Evolutionary conservation across 140 eudicot species (phyloP).

Genomic region (Anethum foeniculum): DNA sequence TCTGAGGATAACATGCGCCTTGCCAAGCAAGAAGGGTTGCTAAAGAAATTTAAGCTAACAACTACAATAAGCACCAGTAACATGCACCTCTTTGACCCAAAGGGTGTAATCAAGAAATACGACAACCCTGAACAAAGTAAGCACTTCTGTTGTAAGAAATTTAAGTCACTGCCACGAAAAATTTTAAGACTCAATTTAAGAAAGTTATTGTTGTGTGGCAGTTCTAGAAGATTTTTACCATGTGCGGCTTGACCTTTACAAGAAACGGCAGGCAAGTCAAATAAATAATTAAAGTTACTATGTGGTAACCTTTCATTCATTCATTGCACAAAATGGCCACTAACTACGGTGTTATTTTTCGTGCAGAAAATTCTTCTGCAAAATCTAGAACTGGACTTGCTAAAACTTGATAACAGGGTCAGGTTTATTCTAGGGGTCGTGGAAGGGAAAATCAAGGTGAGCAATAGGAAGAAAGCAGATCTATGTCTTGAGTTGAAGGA

Average conservation of each 20-base stretch:
- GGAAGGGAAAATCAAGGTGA: conserved; percentile 58
- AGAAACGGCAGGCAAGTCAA: conserved; percentile 58
- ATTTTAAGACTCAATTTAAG: neutral
- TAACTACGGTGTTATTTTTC: conserved; percentile 1
- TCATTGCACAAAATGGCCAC: neutral
- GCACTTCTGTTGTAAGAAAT: conserved; percentile 2
- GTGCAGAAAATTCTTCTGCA: conserved; percentile 47
- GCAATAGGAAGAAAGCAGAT: conserved; percentile 73
- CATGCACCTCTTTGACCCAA: conserved; percentile 84
- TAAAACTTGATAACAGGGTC: conserved; percentile 67
- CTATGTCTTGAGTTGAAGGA: conserved; percentile 54
- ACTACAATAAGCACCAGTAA: conserved; percentile 68
- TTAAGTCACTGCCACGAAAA: neutral
- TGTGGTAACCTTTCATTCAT: too few species aligned
- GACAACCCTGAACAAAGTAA: conserved; percentile 86
- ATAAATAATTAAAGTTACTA: neutral
- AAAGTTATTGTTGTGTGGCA: conserved; percentile 21
- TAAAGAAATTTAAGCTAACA: conserved; percentile 69
- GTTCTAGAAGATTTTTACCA: conserved; percentile 76
- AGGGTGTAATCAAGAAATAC: conserved; percentile 74
- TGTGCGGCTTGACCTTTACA: conserved; percentile 58
- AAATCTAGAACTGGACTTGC: conserved; percentile 42
- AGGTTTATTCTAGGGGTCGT: conserved; percentile 75
- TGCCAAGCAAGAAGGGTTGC: conserved; percentile 76
- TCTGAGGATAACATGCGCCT: conserved; percentile 35